Percentiles rank a stretch among this genome's conserved stretches.
Conservation (phyloP, 140 eudicot genomes). For the Ambrosia hybrid region DNA sequence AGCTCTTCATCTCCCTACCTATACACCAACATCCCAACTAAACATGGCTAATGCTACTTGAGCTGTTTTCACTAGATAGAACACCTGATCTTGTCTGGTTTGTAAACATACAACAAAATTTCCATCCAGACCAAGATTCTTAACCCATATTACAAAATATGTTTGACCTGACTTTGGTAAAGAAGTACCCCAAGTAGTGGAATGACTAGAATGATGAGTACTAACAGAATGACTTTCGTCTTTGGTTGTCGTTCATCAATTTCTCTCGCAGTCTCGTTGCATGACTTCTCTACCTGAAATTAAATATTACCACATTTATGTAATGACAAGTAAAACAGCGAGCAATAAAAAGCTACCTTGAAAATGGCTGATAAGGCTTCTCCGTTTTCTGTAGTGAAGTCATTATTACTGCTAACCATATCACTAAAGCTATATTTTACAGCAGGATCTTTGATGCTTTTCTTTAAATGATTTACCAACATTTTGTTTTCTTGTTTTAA, state of each 20-base stretch:
- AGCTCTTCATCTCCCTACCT: conserved; percentile 1
- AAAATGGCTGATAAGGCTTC: conserved; percentile 13
- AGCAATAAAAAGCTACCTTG: too few species aligned
- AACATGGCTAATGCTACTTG: too few species aligned
- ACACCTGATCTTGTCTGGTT: too few species aligned
- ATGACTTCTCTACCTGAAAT: conserved; percentile 37
- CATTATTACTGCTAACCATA: conserved; percentile 42
- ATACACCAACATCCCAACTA: conserved; percentile 8
- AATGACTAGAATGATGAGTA: conserved; percentile 37
- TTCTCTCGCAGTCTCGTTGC: conserved; percentile 42
- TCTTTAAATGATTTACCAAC: conserved; percentile 37
- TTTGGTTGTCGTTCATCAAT: conserved; percentile 65
- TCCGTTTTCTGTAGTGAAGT: conserved; percentile 29
- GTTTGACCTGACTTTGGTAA: conserved; percentile 29
- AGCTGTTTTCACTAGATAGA: too few species aligned
- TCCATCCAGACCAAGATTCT: conserved; percentile 4
- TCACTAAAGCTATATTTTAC: conserved; percentile 26
- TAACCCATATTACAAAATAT: neutral
- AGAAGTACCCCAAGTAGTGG: conserved; percentile 39
- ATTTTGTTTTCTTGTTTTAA: conserved; percentile 53
- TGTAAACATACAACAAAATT: too few species aligned
- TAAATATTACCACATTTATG: neutral
- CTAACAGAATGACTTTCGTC: conserved; percentile 34
- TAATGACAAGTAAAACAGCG: conserved; percentile 12
- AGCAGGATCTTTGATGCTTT: conserved; percentile 27